phyloP scores from a whole-genome alignment of 306 rosid species.

The Cicer cuneatum region DNA sequence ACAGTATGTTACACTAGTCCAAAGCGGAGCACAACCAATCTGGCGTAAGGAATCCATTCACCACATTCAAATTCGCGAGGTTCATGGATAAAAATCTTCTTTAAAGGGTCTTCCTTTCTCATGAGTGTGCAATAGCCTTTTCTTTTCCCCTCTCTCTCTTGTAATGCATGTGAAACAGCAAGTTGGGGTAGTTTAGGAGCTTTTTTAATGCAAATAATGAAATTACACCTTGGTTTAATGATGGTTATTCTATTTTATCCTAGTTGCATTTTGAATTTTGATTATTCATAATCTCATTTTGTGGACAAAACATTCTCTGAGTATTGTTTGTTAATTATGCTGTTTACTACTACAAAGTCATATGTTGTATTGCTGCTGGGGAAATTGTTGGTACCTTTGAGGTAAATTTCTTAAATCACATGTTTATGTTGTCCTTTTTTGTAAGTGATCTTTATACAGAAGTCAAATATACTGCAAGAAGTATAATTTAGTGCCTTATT shows the following conservation, averaged over 20 bases:
- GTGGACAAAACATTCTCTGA: neutral
- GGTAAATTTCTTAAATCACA: slow-evolving; percentile 19
- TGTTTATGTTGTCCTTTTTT: neutral
- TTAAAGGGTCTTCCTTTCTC: slow-evolving; percentile 34
- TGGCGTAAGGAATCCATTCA: slow-evolving; percentile 93
- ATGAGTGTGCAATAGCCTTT: neutral
- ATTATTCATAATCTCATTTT: slow-evolving; percentile 12
- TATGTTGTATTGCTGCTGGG: neutral
- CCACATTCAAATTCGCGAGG: slow-evolving; percentile 89
- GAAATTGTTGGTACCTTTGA: slow-evolving; percentile 20
- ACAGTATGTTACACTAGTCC: slow-evolving; percentile 82
- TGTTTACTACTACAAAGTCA: slow-evolving; percentile 6
- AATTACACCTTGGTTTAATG: no score
- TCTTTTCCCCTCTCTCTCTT: neutral
- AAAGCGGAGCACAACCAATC: slow-evolving; percentile 95
- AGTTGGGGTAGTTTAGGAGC: slow-evolving; percentile 24
- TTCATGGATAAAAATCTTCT: slow-evolving; percentile 59
- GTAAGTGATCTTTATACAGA: slow-evolving; percentile 23
- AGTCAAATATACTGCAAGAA: slow-evolving; percentile 13
- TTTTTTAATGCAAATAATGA: slow-evolving; percentile 21
- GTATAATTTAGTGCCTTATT: slow-evolving; percentile 2
- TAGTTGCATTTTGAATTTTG: neutral
- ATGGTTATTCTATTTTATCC: no score
- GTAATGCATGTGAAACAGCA: slow-evolving; percentile 30
- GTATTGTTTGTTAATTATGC: neutral